Conservation (phyloP, 2,329 filamentous ascomycete genomes). For the Cercospora janseana region DNA sequence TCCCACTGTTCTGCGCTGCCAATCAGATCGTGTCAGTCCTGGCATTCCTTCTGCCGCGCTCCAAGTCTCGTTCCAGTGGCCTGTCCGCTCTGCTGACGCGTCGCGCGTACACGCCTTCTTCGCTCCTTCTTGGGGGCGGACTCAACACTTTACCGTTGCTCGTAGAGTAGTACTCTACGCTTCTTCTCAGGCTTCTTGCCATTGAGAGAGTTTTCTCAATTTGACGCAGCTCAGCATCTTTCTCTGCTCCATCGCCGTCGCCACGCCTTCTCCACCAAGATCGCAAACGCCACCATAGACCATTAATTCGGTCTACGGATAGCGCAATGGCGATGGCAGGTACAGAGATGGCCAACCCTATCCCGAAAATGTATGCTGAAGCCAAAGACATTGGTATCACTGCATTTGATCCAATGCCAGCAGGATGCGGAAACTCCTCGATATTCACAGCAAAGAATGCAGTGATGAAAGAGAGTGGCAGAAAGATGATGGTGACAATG, state of each 20-base stretch:
- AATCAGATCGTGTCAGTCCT: slow-evolving; percentile 13
- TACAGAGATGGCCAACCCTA: slow-evolving; percentile 55
- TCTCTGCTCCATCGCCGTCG: background rate
- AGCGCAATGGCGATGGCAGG: slow-evolving; percentile 28
- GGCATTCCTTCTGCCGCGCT: slow-evolving; percentile 18
- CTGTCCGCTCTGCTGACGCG: slow-evolving; percentile 8
- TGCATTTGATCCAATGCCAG: slow-evolving; percentile 19
- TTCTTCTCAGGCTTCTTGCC: slow-evolving; percentile 22
- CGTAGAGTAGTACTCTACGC: slow-evolving; percentile 20
- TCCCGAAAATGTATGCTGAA: slow-evolving; percentile 56
- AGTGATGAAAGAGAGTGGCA: slow-evolving; percentile 56
- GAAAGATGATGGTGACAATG: slow-evolving; percentile 58
- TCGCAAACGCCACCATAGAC: slow-evolving; percentile 5
- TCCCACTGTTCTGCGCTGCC: background rate
- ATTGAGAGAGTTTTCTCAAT: slow-evolving; percentile 21
- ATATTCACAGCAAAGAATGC: slow-evolving; percentile 58
- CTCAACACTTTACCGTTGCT: slow-evolving; percentile 17
- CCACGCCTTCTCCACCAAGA: slow-evolving; percentile 5
- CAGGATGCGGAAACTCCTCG: slow-evolving; percentile 46
- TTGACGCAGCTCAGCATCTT: slow-evolving; percentile 8
- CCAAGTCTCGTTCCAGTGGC: slow-evolving; percentile 14
- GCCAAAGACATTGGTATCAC: slow-evolving; percentile 47
- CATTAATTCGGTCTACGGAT: slow-evolving; percentile 22
- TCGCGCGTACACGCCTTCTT: slow-evolving; percentile 10
- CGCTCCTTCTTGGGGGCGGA: slow-evolving; percentile 15